These are phyloP conservation scores for Penstemon barbatus DNA, from an alignment of 257 asterid genomes.

Conservation along the genomic window DNA sequence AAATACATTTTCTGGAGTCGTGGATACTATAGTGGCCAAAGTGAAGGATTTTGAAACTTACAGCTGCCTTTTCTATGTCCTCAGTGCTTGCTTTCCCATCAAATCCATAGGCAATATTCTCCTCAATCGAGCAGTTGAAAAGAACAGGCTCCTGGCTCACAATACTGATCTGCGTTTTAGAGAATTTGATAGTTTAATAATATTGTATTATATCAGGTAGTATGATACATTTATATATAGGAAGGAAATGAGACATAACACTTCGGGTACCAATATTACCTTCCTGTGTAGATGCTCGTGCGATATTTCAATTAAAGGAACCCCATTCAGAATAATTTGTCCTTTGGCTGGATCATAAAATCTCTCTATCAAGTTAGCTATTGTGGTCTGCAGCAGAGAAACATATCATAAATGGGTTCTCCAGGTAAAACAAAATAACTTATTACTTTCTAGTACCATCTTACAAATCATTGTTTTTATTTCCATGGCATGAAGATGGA, in stretches of 20 bases:
- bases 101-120: slow-evolving; percentile 80
- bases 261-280: slow-evolving; percentile 39
- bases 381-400: slow-evolving; percentile 67
- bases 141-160: slow-evolving; percentile 94
- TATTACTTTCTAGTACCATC: not conserved
- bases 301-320: slow-evolving; percentile 71
- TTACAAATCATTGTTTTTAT: not conserved
- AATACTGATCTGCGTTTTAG: slow-evolving; percentile 59
- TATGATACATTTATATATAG: not conserved
- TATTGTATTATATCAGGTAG: not conserved
- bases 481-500: not conserved
- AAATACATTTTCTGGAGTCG: slow-evolving; percentile 4
- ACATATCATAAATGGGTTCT: not conserved
- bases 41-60: slow-evolving; percentile 35
- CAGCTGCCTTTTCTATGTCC: slow-evolving; percentile 78
- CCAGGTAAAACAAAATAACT: not conserved
- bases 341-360: slow-evolving; percentile 80
- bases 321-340: slow-evolving; percentile 64
- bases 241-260: slow-evolving; percentile 2
- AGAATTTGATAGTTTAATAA: slow-evolving; percentile 8
- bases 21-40: not conserved
- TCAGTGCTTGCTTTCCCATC: slow-evolving; percentile 66
- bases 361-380: slow-evolving; percentile 88
- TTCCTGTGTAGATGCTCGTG: slow-evolving; percentile 72
- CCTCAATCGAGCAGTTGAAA: slow-evolving; percentile 82